A percentile compares a stretch with the other conserved stretches of the same genome.
Conservation (phyloP, 805 yeast genomes). For the Candida hungchunana region DNA sequence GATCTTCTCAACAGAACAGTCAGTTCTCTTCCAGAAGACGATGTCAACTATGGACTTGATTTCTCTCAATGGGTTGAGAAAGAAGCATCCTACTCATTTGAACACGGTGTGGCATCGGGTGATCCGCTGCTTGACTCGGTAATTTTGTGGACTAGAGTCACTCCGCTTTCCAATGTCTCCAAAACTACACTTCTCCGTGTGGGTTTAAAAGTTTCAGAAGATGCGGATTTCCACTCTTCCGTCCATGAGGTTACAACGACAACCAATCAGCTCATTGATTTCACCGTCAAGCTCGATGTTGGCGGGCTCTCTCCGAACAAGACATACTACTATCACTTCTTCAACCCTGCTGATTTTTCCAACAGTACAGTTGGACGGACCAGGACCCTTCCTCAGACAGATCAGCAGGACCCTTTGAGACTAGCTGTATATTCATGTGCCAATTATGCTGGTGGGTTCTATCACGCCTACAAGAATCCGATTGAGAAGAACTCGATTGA, state of each 20-base stretch:
- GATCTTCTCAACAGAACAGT: constrained; percentile 9
- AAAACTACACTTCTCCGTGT: constrained; percentile 1
- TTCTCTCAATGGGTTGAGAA: neutral
- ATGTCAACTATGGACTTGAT: constrained; percentile 4
- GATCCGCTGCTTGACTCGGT: constrained; percentile 21
- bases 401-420: constrained; percentile 12
- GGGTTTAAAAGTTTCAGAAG: neutral
- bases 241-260: neutral
- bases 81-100: constrained; percentile 3
- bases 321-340: constrained; percentile 21
- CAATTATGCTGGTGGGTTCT: constrained; percentile 25
- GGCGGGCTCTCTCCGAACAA: constrained; percentile 16
- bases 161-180: constrained; percentile 8
- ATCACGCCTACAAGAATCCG: constrained; percentile 23
- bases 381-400: constrained; percentile 19
- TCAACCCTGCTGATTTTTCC: constrained; percentile 1
- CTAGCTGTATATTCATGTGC: constrained; percentile 26
- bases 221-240: neutral
- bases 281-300: constrained; percentile 23
- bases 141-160: constrained; percentile 26
- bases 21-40: constrained; percentile 5
- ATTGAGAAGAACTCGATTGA: constrained; percentile 20
- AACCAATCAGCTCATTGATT: constrained; percentile 18
- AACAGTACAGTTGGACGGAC: constrained; percentile 18
- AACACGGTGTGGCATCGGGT: constrained; percentile 26